Evolutionary conservation across 495 filamentous ascomycete genomes (phyloP), one percentile per base, ranked within the genome.

Genomic region (Neurospora sublineolata): DNA sequence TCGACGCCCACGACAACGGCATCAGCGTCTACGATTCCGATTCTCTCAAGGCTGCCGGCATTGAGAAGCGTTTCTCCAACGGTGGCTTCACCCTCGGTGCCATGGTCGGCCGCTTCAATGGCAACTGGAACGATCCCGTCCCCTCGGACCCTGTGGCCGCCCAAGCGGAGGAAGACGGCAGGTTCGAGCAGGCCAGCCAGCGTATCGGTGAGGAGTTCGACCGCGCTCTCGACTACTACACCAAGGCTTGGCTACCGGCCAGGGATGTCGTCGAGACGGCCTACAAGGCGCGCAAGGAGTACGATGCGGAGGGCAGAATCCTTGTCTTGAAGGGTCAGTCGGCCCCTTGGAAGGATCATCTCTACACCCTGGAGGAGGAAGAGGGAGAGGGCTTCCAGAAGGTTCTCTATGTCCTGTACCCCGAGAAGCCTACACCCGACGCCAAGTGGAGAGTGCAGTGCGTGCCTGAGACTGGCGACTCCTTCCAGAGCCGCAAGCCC

Each of bases 1-100:
- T 99, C 46, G 95, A 99, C 82, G 95, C 94, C 71, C 94, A 98
- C 80, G 95, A 99, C 83, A 99, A 99, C 81, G 95, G 95, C 73
- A 91, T 99, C 77, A 87, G 86, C 20, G 88, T 81, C 52, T 97
- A 97, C 80, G 92, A 94, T 76, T 78, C 88, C 2, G 84, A 84
- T 8, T 88, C 83, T 7, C 75, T 97, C 9, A 77, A 81, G 20
- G 86, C 86, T 10, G 90, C 91, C 2, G 88, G 87, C 14, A 76
- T 97, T 52, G 80, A 92, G 79, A 94, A 93, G 82, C 86, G 88
- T 70, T 99, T 97, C 80, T 89, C 88, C 71, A 86, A 93, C 73
- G 88, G 90, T 64, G 92, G 90, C 5, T 93, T 97, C 82, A 91
- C 87, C 14, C 87, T 98, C 70, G 91, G 92, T 44, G 91, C 91